Conservation (phyloP, 257 asterid genomes). For the Gardenia jasminoides region DNA sequence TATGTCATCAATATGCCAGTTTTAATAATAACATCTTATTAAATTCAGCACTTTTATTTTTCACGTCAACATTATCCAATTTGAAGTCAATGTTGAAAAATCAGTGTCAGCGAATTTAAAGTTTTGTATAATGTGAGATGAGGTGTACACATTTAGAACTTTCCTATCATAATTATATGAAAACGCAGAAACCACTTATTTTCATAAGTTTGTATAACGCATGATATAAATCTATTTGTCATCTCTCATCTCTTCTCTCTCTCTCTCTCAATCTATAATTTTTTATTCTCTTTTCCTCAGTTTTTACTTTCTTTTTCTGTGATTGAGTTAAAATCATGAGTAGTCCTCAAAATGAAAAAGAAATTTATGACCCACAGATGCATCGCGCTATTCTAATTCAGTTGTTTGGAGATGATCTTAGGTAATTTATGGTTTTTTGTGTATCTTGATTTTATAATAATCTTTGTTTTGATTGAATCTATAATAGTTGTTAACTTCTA, state of each 20-base stretch:
- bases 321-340: background rate
- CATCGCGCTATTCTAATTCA: background rate
- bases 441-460: background rate
- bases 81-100: background rate
- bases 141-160: background rate
- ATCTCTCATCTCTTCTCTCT: background rate
- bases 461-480: background rate
- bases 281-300: background rate
- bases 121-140: background rate
- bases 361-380: constrained; percentile 2
- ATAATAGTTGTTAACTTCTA: background rate
- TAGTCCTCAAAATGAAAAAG: background rate
- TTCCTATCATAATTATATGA: background rate
- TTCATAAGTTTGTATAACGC: background rate
- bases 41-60: background rate
- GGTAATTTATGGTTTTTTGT: background rate
- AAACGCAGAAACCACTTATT: background rate
- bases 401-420: background rate
- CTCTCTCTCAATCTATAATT: background rate
- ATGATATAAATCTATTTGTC: background rate
- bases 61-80: background rate
- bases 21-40: background rate
- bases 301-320: background rate
- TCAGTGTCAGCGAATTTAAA: background rate
- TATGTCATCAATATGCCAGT: background rate